These are phyloP conservation scores for Wallacemonas sp. DNA, from an alignment of 208 protist species.

Conservation along the genomic window DNA sequence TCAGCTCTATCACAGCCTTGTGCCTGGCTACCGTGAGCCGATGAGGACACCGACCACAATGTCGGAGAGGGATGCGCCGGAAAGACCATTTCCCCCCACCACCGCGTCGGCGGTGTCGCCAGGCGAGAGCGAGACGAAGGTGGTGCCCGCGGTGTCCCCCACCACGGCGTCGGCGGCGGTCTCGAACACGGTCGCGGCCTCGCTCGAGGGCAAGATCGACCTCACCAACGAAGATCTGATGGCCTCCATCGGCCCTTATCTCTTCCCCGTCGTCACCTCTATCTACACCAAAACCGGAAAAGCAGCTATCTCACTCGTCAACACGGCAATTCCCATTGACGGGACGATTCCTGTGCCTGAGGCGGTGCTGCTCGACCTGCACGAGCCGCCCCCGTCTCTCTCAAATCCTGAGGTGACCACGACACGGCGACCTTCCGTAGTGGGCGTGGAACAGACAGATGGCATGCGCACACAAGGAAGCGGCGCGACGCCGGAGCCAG, in stretches of 20 bases:
- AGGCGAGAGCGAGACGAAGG: too few relatives aligned
- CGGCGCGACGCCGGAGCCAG: background rate
- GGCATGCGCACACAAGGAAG: too few relatives aligned
- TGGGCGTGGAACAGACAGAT: too few relatives aligned
- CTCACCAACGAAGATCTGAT: conserved; percentile 23
- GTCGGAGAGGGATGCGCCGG: too few relatives aligned
- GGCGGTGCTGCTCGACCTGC: conserved; percentile 23
- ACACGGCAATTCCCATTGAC: conserved; percentile 12
- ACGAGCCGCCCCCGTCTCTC: background rate
- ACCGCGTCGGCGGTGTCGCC: too few relatives aligned
- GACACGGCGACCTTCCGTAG: background rate
- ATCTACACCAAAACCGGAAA: conserved; percentile 11
- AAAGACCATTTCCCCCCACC: too few relatives aligned
- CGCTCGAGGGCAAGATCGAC: conserved; percentile 2
- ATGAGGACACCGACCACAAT: too few relatives aligned
- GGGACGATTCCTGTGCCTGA: conserved; percentile 13
- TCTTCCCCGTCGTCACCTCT: conserved; percentile 29
- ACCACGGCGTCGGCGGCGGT: conserved; percentile 12
- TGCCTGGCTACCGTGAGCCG: background rate
- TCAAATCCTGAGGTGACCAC: background rate
- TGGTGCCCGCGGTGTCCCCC: too few relatives aligned
- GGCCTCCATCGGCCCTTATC: conserved; percentile 36
- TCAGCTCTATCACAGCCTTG: conserved; percentile 10
- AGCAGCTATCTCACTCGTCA: conserved; percentile 12
- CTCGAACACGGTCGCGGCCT: background rate